These are phyloP conservation scores for Stachybotrys echinatus DNA, from an alignment of 2,329 filamentous ascomycete species.

Conservation along the genomic window DNA sequence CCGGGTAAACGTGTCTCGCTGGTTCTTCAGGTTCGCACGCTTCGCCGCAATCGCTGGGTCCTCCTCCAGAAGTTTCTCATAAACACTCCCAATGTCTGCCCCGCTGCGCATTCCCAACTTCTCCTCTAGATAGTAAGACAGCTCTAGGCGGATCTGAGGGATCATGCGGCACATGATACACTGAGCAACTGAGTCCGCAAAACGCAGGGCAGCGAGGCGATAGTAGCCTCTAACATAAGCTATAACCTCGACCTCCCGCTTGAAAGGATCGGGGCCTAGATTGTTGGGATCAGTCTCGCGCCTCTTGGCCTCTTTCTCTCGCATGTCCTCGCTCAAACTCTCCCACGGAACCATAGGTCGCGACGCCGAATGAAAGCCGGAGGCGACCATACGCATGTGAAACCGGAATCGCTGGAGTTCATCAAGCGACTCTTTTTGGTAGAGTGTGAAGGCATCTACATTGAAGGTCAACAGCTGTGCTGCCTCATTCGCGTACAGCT, in stretches of 20 bases:
- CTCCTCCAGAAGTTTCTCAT: slow-evolving; percentile 42
- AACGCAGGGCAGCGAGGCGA: slow-evolving; percentile 57
- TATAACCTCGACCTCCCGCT: slow-evolving; percentile 55
- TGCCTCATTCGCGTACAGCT: slow-evolving; percentile 48
- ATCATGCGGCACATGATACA: slow-evolving; percentile 44
- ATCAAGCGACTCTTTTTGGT: slow-evolving; percentile 39
- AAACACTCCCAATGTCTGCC: slow-evolving; percentile 21
- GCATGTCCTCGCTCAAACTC: slow-evolving; percentile 43
- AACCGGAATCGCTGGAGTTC: slow-evolving; percentile 43
- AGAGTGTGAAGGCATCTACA: slow-evolving; percentile 38
- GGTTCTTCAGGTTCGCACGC: slow-evolving; percentile 35
- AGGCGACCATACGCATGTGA: slow-evolving; percentile 40
- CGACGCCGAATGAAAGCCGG: slow-evolving; percentile 16
- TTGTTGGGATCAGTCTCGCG: slow-evolving; percentile 37
- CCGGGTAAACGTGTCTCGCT: slow-evolving; percentile 39
- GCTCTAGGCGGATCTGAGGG: slow-evolving; percentile 32
- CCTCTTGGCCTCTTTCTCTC: slow-evolving; percentile 34
- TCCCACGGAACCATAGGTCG: slow-evolving; percentile 32
- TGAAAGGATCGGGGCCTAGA: slow-evolving; percentile 53
- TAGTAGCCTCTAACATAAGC: slow-evolving; percentile 66
- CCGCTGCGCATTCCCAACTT: slow-evolving; percentile 33
- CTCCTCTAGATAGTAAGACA: slow-evolving; percentile 37
- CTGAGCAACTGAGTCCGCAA: slow-evolving; percentile 51
- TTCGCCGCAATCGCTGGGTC: slow-evolving; percentile 35
- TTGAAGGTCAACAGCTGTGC: slow-evolving; percentile 55